Base-by-base conservation (phyloP, 192 early-diverging fungal genomes). In the Coemansia sp. region DNA sequence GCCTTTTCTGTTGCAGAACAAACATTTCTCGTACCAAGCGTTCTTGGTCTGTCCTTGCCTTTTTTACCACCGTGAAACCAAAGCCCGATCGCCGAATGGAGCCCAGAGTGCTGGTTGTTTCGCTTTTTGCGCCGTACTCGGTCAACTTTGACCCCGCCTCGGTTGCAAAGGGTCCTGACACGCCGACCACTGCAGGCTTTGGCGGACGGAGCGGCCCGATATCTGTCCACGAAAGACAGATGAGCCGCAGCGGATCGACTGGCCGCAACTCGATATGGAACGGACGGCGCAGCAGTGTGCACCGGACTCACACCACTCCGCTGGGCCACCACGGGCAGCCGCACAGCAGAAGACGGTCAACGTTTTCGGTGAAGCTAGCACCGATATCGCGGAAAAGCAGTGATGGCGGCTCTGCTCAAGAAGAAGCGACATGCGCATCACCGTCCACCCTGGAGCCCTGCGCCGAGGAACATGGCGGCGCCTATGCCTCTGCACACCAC, bases 101-200 rank as follows among this genome's bases (percentile, higher is more conserved):
- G 61, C 66, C 79, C 38, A 77, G 88, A 54, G 85, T 91, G 7
- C 76, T 92, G 14, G 86, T 91, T n/a, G 90, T 87, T 10, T 85
- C 90, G 8, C 76, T 93, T 7, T 90, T 90, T 68, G 83, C 91
- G 42, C 92, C 92, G 6, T 85, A 87, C 48, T 91, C 92, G 32
- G 84, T 89, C 70, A 86, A 85, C 69, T 86, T 89, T 72, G 82
- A 71, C 73, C 10, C 17, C 3, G 58, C 62, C 56, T 48, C 64
- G 20, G 58, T 62, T 11, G 42, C 42, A 20, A 63, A 54, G 29
- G 59, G 60, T 40, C 68, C 70, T 34, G 60, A 60, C 30, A 34
- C 69, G 3, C 30, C 70, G 3, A 33, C 70, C 16, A 51, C 30
- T n/a, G 38, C 12, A 22, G 68, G 22, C 32, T 33, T 34, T 49